Base-by-base conservation (phyloP, 2,329 filamentous ascomycete genomes). In the Pestalotiopsis sp. region DNA sequence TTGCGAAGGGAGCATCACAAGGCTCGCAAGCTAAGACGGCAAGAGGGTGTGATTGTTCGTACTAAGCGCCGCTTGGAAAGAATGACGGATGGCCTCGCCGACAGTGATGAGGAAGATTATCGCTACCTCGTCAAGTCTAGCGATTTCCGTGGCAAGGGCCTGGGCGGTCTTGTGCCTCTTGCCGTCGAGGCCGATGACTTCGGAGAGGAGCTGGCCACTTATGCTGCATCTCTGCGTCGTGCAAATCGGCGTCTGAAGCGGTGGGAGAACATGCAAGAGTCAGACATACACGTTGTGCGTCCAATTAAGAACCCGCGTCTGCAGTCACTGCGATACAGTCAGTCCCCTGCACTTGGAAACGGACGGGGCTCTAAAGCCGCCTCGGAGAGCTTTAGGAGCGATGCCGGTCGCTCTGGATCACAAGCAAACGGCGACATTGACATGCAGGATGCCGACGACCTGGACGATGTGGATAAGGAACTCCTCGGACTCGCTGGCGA, bases 201-300 rank as follows among this genome's bases (percentile, higher is more conserved):
- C 72, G 93, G 93, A 57, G 93, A 95, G 77, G 92, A 95, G 77
- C 84, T 89, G 5, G 85, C 86, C 66, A 84, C 88, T 1, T 90
- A 92, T 68, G 86, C 89, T 3, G 88, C 91, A 11, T 86, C 92
- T 7, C 80, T 95, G 20, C 83, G 90, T 65, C 86, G 91, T 17
- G 84, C 86, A 1, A 81, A 84, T 22, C 85, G 93, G 35, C 85
- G 93, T 55, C 81, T 95, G n/a, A 82, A 86, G 65, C 86, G 92
- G 39, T 95, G 93, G 93, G 85, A 89, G 39, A 84, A 88, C 2
- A 24, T 20, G 17, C 80, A 78, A 11, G 79, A 80, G n/a, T 73
- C 77, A 11, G 79, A 81, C 22, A 77, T 84, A 3, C 84, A 84
- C 2, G 82, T 87, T 20, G 78, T 88, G 66, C 74, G 78, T 3